Evolutionary conservation across 805 yeast species (phyloP), one percentile per base, ranked within the genome.

Genomic region (Dipodascus geniculatus): DNA sequence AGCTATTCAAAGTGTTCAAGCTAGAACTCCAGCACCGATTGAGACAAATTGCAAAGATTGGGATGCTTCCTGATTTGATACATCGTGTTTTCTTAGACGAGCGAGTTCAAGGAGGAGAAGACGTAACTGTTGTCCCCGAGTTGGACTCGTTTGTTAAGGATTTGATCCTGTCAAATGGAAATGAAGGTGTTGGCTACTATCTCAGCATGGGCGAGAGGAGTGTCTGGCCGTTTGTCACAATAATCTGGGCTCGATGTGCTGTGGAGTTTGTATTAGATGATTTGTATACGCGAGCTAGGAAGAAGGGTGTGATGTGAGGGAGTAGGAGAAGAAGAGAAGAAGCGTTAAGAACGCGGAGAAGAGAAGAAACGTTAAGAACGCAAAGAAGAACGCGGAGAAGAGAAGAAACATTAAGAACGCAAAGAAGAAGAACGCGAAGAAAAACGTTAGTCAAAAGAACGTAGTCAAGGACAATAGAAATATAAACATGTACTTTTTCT

Each of bases 81-180:
- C 85, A 84, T 61, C 75, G 95, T 63, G 68, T 89, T 51, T 83
- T 91, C 33, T 82, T 89, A 51, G 97, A 91, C 68, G 98, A 91
- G 64, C 83, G 83, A 60, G 83, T 90, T 1, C 90, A 95, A 1
- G 78, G 85, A 28, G 80, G 89, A 4, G 79, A 87, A 54, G 96
- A 91, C 62, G 81, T 91, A 17, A 87, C 96, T 0, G 84, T 93
- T 44, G 96, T 91, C 2, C 98, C 98, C 0, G 91, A 84, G 63
- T 71, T 89, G 51, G 74, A 84, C 53, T 81, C 87, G 35, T 69
- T 89, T 51, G 72, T 88, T 51, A 73, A 74, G 42, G 89, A 85
- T 59, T 78, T 87, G 56, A 17, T 38, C 4, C 14, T 38, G 11
- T 38, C 44, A 6, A 17, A 38, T 17, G 44, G 44, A n/a, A 16